Percentiles rank a stretch among this genome's conserved stretches.
phyloP scores from a whole-genome alignment of 139 green algal species.

The Coelastrella sp. region DNA sequence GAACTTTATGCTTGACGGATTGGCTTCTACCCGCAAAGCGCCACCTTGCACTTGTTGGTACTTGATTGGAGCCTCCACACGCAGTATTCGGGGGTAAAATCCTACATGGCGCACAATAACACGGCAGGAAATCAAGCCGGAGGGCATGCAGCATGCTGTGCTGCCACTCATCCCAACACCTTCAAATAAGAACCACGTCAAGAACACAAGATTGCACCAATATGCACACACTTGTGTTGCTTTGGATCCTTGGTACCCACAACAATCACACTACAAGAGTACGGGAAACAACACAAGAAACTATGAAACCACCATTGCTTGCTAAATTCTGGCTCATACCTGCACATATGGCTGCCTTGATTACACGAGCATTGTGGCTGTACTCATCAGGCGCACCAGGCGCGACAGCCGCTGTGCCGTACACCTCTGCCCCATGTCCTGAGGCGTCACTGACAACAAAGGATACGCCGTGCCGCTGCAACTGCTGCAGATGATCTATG shows the following conservation, averaged over 20 bases:
- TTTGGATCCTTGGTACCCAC: too few species aligned
- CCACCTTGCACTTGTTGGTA: slow-evolving; percentile 50
- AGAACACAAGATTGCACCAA: too few species aligned
- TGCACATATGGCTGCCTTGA: slow-evolving; percentile 75
- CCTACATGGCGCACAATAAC: slow-evolving; percentile 52
- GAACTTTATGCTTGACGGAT: slow-evolving; percentile 66
- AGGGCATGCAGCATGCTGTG: not conserved
- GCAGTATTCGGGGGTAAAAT: slow-evolving; percentile 95
- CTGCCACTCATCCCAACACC: too few species aligned
- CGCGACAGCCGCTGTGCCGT: not conserved
- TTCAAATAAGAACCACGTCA: too few species aligned
- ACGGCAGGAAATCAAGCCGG: not conserved
- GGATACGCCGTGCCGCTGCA: not conserved
- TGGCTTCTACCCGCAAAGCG: slow-evolving; percentile 16
- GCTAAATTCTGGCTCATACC: not conserved
- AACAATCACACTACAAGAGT: not conserved
- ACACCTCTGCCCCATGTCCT: slow-evolving; percentile 13
- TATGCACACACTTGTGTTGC: too few species aligned
- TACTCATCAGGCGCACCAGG: slow-evolving; percentile 36
- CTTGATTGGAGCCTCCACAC: slow-evolving; percentile 79
- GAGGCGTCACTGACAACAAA: not conserved
- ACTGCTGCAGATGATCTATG: not conserved
- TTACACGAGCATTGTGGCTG: slow-evolving; percentile 68
- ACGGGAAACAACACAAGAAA: not conserved
- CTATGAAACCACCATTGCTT: not conserved